Percentiles rank a stretch among this genome's conserved stretches.
These are phyloP conservation scores for Alternaria arbusti DNA, from an alignment of 2,329 filamentous ascomycete genomes.

Conservation along the genomic window DNA sequence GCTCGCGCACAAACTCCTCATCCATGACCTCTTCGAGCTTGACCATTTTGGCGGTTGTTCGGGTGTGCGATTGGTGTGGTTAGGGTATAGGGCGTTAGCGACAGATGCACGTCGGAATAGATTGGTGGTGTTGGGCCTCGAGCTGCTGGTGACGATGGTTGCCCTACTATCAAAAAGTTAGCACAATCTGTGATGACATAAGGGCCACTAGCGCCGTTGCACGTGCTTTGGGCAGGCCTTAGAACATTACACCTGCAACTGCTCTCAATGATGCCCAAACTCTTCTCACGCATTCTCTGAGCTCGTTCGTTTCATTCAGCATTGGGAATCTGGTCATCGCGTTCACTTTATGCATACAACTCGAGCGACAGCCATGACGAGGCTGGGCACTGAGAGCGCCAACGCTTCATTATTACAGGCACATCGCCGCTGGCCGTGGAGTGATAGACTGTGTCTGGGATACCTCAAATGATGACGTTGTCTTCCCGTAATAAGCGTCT, in stretches of 20 bases:
- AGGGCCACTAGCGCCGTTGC: background rate
- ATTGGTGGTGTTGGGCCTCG: constrained; percentile 10
- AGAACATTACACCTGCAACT: background rate
- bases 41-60: constrained; percentile 71
- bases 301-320: background rate
- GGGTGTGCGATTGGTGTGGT: background rate
- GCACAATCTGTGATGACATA: constrained; percentile 2
- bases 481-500: background rate
- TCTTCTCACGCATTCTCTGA: background rate
- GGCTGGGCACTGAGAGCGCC: background rate
- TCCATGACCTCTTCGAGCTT: constrained; percentile 96
- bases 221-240: background rate
- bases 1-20: constrained; percentile 83
- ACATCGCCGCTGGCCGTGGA: background rate
- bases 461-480: background rate
- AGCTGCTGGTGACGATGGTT: constrained; percentile 11
- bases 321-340: background rate
- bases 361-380: background rate
- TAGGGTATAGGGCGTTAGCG: background rate
- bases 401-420: background rate
- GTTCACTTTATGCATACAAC: background rate
- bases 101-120: background rate
- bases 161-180: constrained; percentile 6
- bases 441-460: background rate
- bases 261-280: background rate